A percentile compares a stretch with the other conserved stretches of the same genome.
Evolutionary conservation across 2,329 filamentous ascomycete species (phyloP).

Genomic region (Cercospora sp.): DNA sequence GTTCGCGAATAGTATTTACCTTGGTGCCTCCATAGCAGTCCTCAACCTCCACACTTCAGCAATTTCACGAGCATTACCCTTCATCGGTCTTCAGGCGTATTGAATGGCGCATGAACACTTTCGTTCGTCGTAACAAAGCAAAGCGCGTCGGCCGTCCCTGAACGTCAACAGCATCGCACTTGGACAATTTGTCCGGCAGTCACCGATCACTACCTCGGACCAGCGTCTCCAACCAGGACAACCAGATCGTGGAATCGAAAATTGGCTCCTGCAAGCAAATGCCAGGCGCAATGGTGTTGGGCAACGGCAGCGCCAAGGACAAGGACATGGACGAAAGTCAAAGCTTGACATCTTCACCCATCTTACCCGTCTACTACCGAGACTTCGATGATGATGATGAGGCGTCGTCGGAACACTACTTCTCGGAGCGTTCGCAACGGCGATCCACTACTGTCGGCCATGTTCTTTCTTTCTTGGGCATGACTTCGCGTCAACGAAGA

Average conservation of each 20-base stretch:
- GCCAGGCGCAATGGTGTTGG: neutral
- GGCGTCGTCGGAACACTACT: conserved; percentile 9
- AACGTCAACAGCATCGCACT: neutral
- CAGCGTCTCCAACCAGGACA: neutral
- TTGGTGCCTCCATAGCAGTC: neutral
- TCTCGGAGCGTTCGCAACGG: conserved; percentile 1
- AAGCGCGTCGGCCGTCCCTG: neutral
- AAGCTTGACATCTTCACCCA: conserved; percentile 12
- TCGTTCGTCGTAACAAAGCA: neutral
- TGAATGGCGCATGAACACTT: neutral
- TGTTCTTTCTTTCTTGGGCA: conserved; percentile 10
- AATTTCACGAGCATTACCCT: neutral
- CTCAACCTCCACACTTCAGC: neutral
- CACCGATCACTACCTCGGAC: neutral
- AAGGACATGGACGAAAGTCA: conserved; percentile 9
- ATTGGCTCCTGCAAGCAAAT: neutral
- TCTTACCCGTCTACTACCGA: conserved; percentile 14
- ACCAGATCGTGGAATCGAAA: neutral
- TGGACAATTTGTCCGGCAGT: neutral
- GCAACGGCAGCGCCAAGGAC: neutral
- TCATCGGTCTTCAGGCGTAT: neutral
- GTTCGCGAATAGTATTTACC: neutral
- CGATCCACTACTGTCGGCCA: conserved; percentile 7
- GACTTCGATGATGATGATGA: conserved; percentile 21
- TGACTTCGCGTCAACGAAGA: conserved; percentile 10